Evolutionary conservation across 176 grass and related monocot species (phyloP).

Genomic region (Miscanthus lutarioriparius): DNA sequence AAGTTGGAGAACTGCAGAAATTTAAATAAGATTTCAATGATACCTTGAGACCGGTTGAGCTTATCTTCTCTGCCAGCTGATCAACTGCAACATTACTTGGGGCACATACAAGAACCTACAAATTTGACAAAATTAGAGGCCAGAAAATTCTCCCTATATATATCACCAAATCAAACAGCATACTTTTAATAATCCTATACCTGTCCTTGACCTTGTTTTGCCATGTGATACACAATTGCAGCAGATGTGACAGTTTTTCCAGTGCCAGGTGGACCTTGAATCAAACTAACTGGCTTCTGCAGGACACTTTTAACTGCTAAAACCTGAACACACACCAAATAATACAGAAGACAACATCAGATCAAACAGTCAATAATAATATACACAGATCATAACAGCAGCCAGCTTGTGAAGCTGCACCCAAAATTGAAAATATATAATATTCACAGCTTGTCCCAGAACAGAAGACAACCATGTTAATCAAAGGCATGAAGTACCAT

Average conservation of each 20-base stretch:
- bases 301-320: constrained; percentile 99
- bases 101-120: constrained; percentile 96
- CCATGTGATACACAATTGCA: constrained; percentile 99
- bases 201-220: constrained; percentile 99
- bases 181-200: constrained; percentile 39
- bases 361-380: constrained; percentile 4
- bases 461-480: neutral
- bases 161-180: constrained; percentile 24
- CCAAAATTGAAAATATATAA: neutral
- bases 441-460: neutral
- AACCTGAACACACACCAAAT: constrained; percentile 50
- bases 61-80: constrained; percentile 98
- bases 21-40: neutral
- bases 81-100: constrained; percentile 99
- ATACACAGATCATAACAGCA: constrained; percentile 21
- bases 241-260: constrained; percentile 99
- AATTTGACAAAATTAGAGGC: constrained; percentile 22
- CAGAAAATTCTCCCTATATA: constrained; percentile 7
- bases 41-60: constrained; percentile 95
- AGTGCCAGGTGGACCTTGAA: constrained; percentile 97
- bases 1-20: neutral
- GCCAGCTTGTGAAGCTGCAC: neutral
- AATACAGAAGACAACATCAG: constrained; percentile 20
- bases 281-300: constrained; percentile 98
- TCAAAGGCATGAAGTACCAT: neutral